Percentiles rank a stretch among this genome's conserved stretches.
Evolutionary conservation across 495 filamentous ascomycete genomes (phyloP).

Genomic region (Penicillium bialowiezense): DNA sequence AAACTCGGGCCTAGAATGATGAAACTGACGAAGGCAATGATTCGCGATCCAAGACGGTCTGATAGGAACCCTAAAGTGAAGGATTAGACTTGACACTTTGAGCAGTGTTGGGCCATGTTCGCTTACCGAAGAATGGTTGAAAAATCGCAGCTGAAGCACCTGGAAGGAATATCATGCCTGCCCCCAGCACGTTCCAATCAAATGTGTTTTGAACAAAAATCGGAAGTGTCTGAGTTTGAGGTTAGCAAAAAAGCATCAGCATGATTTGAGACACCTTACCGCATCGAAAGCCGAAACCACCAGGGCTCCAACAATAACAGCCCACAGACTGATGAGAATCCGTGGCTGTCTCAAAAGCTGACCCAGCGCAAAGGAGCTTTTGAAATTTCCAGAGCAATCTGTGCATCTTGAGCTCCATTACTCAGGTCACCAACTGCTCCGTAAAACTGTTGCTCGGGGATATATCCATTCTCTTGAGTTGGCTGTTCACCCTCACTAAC

Average conservation of each 20-base stretch:
- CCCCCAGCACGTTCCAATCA: conserved; percentile 59
- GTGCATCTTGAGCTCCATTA: background rate
- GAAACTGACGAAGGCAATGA: conserved; percentile 45
- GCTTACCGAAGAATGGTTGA: conserved; percentile 32
- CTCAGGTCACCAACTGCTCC: background rate
- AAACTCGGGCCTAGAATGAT: conserved; percentile 44
- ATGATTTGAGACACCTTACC: conserved; percentile 1
- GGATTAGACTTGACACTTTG: conserved; percentile 20
- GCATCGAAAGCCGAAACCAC: conserved; percentile 19
- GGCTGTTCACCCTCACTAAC: conserved; percentile 5
- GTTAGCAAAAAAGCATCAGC: background rate
- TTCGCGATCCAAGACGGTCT: conserved; percentile 50
- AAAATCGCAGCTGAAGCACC: conserved; percentile 58
- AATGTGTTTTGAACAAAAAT: conserved; percentile 59
- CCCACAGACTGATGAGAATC: conserved; percentile 17
- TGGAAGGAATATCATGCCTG: conserved; percentile 68
- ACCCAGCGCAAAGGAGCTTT: background rate
- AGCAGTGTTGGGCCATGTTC: conserved; percentile 27
- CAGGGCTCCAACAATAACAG: conserved; percentile 13
- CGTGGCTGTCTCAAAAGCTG: conserved; percentile 13
- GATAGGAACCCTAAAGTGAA: conserved; percentile 38
- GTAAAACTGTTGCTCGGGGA: conserved; percentile 3
- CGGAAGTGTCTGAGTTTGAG: conserved; percentile 43
- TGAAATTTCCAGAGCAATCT: background rate
- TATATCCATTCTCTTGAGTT: conserved; percentile 5